Evolutionary conservation across 331 rosid species (phyloP).

Genomic region (Malus hybrid): DNA sequence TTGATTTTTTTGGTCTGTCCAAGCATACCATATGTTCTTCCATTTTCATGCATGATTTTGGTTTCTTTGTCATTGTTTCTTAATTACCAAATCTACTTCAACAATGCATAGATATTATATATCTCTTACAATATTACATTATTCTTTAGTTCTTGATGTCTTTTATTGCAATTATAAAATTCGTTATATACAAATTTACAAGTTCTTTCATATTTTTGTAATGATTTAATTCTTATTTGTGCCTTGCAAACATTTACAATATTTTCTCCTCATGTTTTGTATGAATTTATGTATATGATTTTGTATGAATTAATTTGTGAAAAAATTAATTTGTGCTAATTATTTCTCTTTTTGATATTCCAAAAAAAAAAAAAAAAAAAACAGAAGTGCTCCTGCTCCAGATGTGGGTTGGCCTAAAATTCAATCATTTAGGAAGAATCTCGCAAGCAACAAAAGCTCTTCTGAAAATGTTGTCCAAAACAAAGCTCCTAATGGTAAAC

Average conservation of each 20-base stretch:
- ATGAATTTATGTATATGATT: not conserved
- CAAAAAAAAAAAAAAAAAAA: too few relatives aligned
- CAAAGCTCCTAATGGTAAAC: too few relatives aligned
- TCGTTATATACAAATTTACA: too few relatives aligned
- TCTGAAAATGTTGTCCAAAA: too few relatives aligned
- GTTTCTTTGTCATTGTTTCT: constrained; percentile 5
- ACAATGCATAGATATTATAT: constrained; percentile 18
- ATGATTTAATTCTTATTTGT: too few relatives aligned
- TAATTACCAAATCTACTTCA: constrained; percentile 7
- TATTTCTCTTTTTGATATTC: not conserved
- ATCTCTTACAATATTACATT: constrained; percentile 2
- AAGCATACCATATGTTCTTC: constrained; percentile 5
- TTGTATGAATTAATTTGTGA: not conserved
- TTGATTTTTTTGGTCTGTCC: not conserved
- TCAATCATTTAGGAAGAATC: too few relatives aligned
- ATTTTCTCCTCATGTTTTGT: not conserved
- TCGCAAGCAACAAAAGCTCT: too few relatives aligned
- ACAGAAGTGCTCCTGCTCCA: too few relatives aligned
- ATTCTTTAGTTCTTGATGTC: not conserved
- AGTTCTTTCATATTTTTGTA: too few relatives aligned
- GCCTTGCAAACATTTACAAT: too few relatives aligned
- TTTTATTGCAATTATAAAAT: not conserved
- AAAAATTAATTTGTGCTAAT: not conserved
- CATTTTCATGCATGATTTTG: constrained; percentile 11
- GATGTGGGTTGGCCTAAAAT: too few relatives aligned